These are phyloP conservation scores for Aspergillus coremiiformis DNA, from an alignment of 495 filamentous ascomycete species.

Conservation along the genomic window DNA sequence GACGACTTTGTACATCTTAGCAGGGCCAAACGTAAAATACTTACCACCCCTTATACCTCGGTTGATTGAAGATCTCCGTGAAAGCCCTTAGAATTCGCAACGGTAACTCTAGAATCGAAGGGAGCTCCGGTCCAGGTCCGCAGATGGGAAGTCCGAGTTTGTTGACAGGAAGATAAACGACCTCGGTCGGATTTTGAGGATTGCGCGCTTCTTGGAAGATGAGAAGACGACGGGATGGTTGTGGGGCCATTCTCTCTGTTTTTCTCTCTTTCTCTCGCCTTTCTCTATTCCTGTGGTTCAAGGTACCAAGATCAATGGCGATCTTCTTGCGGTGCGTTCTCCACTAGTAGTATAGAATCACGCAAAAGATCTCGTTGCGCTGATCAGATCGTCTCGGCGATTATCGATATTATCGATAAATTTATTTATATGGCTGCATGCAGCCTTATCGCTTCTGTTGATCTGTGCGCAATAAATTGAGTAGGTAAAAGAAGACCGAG, in stretches of 20 bases:
- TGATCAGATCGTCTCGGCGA: background rate
- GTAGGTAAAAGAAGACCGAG: background rate
- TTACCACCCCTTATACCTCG: slow-evolving; percentile 41
- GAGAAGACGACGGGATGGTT: slow-evolving; percentile 24
- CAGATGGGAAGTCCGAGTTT: slow-evolving; percentile 38
- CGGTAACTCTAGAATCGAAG: slow-evolving; percentile 34
- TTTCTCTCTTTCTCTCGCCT: background rate
- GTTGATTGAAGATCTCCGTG: slow-evolving; percentile 41
- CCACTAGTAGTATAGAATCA: background rate
- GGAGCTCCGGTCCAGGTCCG: slow-evolving; percentile 30
- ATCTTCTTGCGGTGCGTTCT: background rate
- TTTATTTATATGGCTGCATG: background rate
- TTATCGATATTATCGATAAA: background rate
- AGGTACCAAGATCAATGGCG: background rate
- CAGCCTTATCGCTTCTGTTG: background rate
- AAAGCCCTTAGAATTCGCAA: slow-evolving; percentile 33
- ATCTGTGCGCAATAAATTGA: background rate
- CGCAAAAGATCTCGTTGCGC: background rate
- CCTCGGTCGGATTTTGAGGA: slow-evolving; percentile 24
- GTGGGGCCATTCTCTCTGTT: slow-evolving; percentile 3
- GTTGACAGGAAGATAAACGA: slow-evolving; percentile 36
- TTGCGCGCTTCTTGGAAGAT: slow-evolving; percentile 35
- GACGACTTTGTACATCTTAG: background rate
- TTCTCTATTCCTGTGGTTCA: background rate
- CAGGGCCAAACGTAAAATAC: slow-evolving; percentile 9